These are phyloP conservation scores for Amanita rubescens DNA, from an alignment of 768 basidiomycete genomes.

Conservation along the genomic window DNA sequence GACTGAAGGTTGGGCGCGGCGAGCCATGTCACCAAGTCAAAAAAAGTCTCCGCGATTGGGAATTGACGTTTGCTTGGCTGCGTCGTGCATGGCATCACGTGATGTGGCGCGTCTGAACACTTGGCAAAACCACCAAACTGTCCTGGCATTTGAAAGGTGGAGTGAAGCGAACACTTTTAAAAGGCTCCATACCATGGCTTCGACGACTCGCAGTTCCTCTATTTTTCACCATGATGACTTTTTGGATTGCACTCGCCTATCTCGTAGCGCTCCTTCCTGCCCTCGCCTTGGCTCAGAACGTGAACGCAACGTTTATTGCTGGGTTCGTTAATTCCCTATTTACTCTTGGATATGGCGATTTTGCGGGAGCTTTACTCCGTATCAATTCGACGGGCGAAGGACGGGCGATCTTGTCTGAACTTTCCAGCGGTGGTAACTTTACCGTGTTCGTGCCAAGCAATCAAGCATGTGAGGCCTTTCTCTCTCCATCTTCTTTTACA, in stretches of 20 bases:
- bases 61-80: not conserved
- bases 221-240: too few species aligned
- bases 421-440: constrained; percentile 33
- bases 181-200: too few species aligned
- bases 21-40: too few species aligned
- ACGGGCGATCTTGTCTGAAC: constrained; percentile 30
- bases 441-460: constrained; percentile 55
- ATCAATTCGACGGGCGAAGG: constrained; percentile 41
- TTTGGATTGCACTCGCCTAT: constrained; percentile 5
- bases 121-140: too few species aligned
- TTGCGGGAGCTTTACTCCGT: constrained; percentile 30
- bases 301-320: constrained; percentile 15
- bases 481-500: not conserved
- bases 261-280: constrained; percentile 11
- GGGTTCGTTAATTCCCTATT: constrained; percentile 31
- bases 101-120: constrained; percentile 1
- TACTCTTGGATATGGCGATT: constrained; percentile 29
- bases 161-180: too few species aligned
- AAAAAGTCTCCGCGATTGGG: not conserved
- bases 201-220: too few species aligned
- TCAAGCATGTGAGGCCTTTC: constrained; percentile 37
- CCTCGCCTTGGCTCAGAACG: constrained; percentile 9
- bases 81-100: constrained; percentile 1
- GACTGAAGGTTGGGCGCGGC: constrained; percentile 46
- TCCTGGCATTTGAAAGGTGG: too few species aligned